A percentile compares a stretch with the other conserved stretches of the same genome.
These are phyloP conservation scores for Fistulifera solaris DNA, from an alignment of 108 stramenopile genomes.

Conservation along the genomic window DNA sequence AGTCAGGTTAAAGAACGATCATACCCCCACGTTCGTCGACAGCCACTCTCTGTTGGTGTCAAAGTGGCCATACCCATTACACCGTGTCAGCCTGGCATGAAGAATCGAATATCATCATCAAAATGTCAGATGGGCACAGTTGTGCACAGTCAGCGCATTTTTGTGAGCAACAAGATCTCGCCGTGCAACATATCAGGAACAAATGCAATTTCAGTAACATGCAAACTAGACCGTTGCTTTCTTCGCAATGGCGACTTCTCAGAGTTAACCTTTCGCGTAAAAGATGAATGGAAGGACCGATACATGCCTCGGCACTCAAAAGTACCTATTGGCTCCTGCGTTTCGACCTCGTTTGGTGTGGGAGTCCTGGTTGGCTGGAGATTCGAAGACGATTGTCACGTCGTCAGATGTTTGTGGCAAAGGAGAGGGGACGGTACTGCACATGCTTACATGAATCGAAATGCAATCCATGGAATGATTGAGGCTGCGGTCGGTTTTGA, in stretches of 20 bases:
- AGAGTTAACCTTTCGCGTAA: slow-evolving; percentile 58
- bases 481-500: slow-evolving; percentile 77
- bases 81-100: slow-evolving; percentile 27
- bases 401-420: slow-evolving; percentile 77
- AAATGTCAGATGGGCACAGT: slow-evolving; percentile 78
- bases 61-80: slow-evolving; percentile 78
- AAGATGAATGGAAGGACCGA: slow-evolving; percentile 58
- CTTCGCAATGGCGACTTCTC: slow-evolving; percentile 67
- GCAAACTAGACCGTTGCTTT: slow-evolving; percentile 67
- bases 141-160: slow-evolving; percentile 51
- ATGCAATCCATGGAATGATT: slow-evolving; percentile 48
- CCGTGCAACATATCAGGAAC: slow-evolving; percentile 16
- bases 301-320: slow-evolving; percentile 77
- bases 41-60: slow-evolving; percentile 38
- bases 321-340: slow-evolving; percentile 73
- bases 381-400: slow-evolving; percentile 79
- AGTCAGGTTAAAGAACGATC: neutral
- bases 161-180: slow-evolving; percentile 6
- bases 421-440: slow-evolving; percentile 54
- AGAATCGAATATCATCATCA: slow-evolving; percentile 13
- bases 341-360: slow-evolving; percentile 76
- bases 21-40: neutral
- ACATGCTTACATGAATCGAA: slow-evolving; percentile 57
- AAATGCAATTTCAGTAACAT: slow-evolving; percentile 64
- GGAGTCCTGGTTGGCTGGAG: slow-evolving; percentile 85